These are phyloP conservation scores for Yamadazyma epiphylla DNA, from an alignment of 1,139 yeast species.

Conservation along the genomic window DNA sequence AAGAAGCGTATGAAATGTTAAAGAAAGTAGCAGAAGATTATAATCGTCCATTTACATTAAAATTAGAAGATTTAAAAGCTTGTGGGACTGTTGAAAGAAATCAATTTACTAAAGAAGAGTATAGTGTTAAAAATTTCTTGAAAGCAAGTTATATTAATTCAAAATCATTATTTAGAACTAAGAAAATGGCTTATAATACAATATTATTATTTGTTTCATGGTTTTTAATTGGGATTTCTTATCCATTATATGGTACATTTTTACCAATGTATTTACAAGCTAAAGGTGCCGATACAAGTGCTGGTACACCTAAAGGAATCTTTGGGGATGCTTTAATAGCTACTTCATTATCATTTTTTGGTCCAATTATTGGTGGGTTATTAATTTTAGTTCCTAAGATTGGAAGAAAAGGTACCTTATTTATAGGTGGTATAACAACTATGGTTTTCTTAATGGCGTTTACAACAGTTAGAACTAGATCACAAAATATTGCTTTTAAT, in stretches of 20 bases:
- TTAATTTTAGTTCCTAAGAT: constrained; percentile 38
- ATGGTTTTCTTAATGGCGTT: constrained; percentile 57
- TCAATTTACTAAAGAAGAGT: constrained; percentile 14
- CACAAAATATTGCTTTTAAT: constrained; percentile 49
- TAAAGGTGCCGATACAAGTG: constrained; percentile 41
- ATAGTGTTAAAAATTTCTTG: constrained; percentile 13
- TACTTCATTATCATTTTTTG: constrained; percentile 48
- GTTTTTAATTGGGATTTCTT: constrained; percentile 48
- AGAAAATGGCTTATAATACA: constrained; percentile 36
- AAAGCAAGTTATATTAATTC: constrained; percentile 19
- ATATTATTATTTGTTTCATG: constrained; percentile 40
- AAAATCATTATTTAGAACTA: constrained; percentile 32
- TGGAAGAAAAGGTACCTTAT: constrained; percentile 55
- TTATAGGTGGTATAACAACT: constrained; percentile 47
- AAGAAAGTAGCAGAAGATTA: constrained; percentile 26
- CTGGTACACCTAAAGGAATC: constrained; percentile 26
- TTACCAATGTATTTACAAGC: constrained; percentile 43
- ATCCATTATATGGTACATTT: constrained; percentile 50
- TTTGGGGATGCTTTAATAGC: constrained; percentile 52
- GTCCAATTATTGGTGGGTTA: constrained; percentile 52
- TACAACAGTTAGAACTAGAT: constrained; percentile 47
- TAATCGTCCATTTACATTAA: constrained; percentile 23
- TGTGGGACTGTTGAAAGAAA: constrained; percentile 21
- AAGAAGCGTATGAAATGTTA: constrained; percentile 26
- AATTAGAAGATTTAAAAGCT: constrained; percentile 21